Percentiles rank a stretch among this genome's conserved stretches.
Evolutionary conservation across 2,329 filamentous ascomycete species (phyloP).

Genomic region (Xylariaceae sp.): DNA sequence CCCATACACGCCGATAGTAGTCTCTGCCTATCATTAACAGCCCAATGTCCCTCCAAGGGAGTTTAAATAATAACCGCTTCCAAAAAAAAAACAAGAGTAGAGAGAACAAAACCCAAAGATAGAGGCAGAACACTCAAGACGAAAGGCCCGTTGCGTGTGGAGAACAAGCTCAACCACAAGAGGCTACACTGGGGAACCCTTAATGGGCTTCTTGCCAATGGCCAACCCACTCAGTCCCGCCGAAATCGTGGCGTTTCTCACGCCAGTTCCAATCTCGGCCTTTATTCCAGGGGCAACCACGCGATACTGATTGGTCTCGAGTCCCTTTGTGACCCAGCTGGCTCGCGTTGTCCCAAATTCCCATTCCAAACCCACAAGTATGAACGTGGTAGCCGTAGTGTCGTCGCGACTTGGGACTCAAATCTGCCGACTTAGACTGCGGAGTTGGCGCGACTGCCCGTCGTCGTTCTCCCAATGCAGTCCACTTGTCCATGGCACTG

Average conservation of each 20-base stretch:
- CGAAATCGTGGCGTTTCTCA: conserved; percentile 62
- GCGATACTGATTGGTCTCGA: conserved; percentile 43
- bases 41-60: conserved; percentile 23
- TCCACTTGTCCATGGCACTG: conserved; percentile 73
- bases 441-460: conserved; percentile 57
- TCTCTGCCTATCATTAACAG: conserved; percentile 21
- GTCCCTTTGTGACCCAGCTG: conserved; percentile 36
- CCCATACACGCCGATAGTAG: conserved; percentile 21
- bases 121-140: conserved; percentile 27
- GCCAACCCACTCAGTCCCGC: conserved; percentile 91
- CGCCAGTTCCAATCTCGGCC: conserved; percentile 58
- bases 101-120: conserved; percentile 28
- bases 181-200: conserved; percentile 39
- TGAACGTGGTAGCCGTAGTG: conserved; percentile 34
- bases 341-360: conserved; percentile 42
- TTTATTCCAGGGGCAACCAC: conserved; percentile 52
- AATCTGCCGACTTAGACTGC: conserved; percentile 46
- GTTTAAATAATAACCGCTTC: conserved; percentile 27
- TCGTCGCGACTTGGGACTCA: conserved; percentile 42
- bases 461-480: conserved; percentile 76
- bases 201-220: conserved; percentile 65
- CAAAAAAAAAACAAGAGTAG: conserved; percentile 27
- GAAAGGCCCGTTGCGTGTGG: conserved; percentile 24
- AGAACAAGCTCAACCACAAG: conserved; percentile 54
- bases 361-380: conserved; percentile 36